A percentile compares a stretch with the other conserved stretches of the same genome.
These are phyloP conservation scores for Diaporthe longicolla DNA, from an alignment of 2,329 filamentous ascomycete species.

Conservation along the genomic window DNA sequence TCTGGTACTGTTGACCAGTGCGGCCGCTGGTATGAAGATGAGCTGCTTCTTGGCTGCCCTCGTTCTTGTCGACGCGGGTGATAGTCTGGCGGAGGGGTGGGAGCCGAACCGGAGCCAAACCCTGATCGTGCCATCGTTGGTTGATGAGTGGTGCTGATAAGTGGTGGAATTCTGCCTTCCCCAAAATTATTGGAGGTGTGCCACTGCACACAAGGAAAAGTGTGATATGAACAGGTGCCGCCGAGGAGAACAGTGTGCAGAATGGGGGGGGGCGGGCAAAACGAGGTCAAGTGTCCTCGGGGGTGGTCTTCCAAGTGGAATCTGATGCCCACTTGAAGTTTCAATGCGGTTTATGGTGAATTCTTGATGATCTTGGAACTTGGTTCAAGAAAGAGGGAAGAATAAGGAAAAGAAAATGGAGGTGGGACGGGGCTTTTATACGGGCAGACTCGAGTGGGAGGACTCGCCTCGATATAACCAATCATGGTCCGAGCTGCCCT, in stretches of 20 bases:
- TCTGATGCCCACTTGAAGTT: conserved; percentile 26
- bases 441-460: conserved; percentile 29
- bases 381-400: conserved; percentile 34
- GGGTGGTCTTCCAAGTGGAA: conserved; percentile 16
- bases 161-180: background rate
- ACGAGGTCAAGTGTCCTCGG: conserved; percentile 31
- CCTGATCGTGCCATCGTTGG: conserved; percentile 22
- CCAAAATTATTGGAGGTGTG: background rate
- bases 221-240: background rate
- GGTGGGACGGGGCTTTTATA: conserved; percentile 42
- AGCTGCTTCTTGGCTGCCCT: conserved; percentile 6
- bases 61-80: background rate
- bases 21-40: background rate
- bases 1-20: background rate
- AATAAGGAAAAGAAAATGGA: conserved; percentile 17
- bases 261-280: background rate
- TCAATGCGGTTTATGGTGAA: conserved; percentile 22
- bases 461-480: conserved; percentile 35
- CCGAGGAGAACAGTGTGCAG: background rate
- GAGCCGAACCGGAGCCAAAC: background rate
- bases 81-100: background rate
- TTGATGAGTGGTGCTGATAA: too few relatives aligned
- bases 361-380: conserved; percentile 29
- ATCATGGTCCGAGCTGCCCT: conserved; percentile 35
- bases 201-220: background rate